Conservation (phyloP, 2,329 filamentous ascomycete genomes). For the Podosphaera xanthii region DNA sequence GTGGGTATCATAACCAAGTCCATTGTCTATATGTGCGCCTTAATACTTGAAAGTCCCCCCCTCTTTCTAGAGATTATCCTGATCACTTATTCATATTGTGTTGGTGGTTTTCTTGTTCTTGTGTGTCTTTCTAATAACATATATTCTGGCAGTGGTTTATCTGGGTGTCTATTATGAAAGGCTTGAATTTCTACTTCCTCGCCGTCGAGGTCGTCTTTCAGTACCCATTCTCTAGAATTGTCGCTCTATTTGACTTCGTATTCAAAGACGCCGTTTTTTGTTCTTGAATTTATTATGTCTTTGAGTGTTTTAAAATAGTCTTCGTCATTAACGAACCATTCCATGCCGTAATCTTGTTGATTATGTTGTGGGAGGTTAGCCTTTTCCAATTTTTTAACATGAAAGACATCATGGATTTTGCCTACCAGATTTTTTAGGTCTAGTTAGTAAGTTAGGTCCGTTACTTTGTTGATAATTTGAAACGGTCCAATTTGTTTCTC, state of each 20-base stretch:
- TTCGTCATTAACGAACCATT: neutral
- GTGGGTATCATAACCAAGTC: no score
- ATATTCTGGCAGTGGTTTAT: neutral
- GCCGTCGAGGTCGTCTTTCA: neutral
- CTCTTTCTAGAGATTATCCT: neutral
- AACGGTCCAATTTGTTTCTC: constrained; percentile 1
- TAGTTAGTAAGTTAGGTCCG: neutral
- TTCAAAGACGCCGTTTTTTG: neutral
- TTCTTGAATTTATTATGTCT: neutral
- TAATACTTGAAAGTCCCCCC: neutral
- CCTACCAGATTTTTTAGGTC: neutral
- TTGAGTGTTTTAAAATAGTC: neutral
- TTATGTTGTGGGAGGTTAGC: neutral
- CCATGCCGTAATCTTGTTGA: neutral
- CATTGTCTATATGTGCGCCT: no score
- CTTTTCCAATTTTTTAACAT: neutral
- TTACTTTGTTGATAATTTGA: neutral
- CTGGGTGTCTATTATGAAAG: neutral
- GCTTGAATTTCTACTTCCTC: neutral
- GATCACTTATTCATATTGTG: neutral
- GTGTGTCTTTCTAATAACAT: neutral
- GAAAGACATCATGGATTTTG: constrained; percentile 1
- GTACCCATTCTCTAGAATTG: neutral
- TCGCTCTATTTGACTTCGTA: neutral
- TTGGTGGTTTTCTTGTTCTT: neutral